phyloP scores from a whole-genome alignment of 192 early-diverging fungal genomes.

The Oehlia diaphana region DNA sequence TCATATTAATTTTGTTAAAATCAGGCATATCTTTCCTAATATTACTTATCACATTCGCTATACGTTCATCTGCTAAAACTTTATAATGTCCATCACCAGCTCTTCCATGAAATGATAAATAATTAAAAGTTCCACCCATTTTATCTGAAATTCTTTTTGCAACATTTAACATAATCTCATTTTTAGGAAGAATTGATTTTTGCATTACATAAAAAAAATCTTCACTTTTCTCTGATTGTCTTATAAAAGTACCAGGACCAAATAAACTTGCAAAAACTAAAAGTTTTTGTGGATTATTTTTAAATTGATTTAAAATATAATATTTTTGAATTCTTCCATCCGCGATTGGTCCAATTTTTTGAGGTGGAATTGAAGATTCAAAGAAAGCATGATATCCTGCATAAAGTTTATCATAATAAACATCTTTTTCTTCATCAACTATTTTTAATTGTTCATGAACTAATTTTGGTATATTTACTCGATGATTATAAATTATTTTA shows the following conservation, averaged over 20 bases:
- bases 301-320: conserved; percentile 37
- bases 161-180: conserved; percentile 43
- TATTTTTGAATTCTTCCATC: conserved; percentile 9
- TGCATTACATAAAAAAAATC: conserved; percentile 37
- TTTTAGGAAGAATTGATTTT: conserved; percentile 48
- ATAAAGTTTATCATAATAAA: background rate
- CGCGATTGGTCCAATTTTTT: conserved; percentile 32
- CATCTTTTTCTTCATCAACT: background rate
- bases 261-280: conserved; percentile 59
- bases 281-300: conserved; percentile 34
- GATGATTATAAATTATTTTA: background rate
- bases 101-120: conserved; percentile 51
- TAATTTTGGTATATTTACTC: too few relatives aligned
- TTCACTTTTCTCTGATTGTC: conserved; percentile 43
- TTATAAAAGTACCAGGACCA: conserved; percentile 47
- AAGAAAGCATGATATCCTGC: background rate
- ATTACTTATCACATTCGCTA: background rate
- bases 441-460: background rate
- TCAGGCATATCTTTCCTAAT: background rate
- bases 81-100: conserved; percentile 56
- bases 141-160: conserved; percentile 41
- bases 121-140: conserved; percentile 46
- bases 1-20: background rate
- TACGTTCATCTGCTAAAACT: background rate
- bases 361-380: background rate